phyloP scores from a whole-genome alignment of 2,329 filamentous ascomycete genomes.

The Furcasterigmium sp. region DNA sequence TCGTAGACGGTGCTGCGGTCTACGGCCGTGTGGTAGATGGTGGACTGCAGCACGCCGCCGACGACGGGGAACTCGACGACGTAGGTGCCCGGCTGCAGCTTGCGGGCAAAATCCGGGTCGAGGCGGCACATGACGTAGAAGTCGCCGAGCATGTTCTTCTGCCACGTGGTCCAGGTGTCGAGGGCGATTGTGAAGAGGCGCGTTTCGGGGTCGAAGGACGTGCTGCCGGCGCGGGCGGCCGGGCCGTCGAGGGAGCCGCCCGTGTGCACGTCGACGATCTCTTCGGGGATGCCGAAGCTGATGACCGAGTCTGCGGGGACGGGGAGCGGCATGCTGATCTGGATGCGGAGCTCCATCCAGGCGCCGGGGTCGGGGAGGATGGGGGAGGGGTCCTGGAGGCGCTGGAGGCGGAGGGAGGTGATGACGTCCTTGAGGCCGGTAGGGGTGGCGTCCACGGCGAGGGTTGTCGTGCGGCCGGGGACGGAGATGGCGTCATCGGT shows the following conservation, averaged over 20 bases:
- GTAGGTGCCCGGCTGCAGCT: slow-evolving; percentile 7
- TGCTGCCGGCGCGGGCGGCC: not conserved
- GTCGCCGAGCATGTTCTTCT: slow-evolving; percentile 10
- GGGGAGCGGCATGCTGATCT: slow-evolving; percentile 4
- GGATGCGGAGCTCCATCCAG: slow-evolving; percentile 10
- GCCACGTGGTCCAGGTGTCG: slow-evolving; percentile 7
- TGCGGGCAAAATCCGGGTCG: slow-evolving; percentile 2
- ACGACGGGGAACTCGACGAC: slow-evolving; percentile 8
- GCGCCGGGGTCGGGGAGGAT: slow-evolving; percentile 3
- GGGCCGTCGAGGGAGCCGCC: not conserved
- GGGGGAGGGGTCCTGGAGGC: slow-evolving; percentile 1
- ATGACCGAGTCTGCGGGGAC: slow-evolving; percentile 4
- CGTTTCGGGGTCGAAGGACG: slow-evolving; percentile 3
- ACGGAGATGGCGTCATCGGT: slow-evolving; percentile 3
- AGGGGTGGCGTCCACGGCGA: slow-evolving; percentile 6
- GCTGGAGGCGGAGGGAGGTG: slow-evolving; percentile 6
- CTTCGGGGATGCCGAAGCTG: slow-evolving; percentile 6
- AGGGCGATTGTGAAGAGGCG: slow-evolving; percentile 4
- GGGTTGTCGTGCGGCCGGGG: slow-evolving; percentile 8
- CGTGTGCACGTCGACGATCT: slow-evolving; percentile 6
- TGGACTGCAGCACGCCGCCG: not conserved
- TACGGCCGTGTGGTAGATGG: slow-evolving; percentile 6
- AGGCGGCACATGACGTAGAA: slow-evolving; percentile 12
- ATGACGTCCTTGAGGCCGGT: slow-evolving; percentile 7
- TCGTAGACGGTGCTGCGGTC: slow-evolving; percentile 6